These are phyloP conservation scores for Asterella californica DNA, from an alignment of 225 moss, liverwort and hornwort genomes.

Conservation along the genomic window DNA sequence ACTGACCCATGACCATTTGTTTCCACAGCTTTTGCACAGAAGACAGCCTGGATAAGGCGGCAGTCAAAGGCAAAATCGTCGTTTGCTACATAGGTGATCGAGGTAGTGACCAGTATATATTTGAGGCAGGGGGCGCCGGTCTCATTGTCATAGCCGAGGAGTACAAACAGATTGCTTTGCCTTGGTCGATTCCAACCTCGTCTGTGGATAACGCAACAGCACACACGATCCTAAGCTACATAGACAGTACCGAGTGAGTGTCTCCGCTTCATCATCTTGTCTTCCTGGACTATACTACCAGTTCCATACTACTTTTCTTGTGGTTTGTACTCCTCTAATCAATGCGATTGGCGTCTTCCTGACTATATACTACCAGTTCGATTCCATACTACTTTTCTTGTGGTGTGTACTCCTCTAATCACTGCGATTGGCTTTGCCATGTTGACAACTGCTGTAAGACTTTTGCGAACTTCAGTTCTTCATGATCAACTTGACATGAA, in stretches of 20 bases:
- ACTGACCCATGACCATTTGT: not conserved
- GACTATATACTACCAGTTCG: too few species aligned
- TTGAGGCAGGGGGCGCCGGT: conserved; percentile 19
- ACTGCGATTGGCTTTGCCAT: too few species aligned
- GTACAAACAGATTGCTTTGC: not conserved
- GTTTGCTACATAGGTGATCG: not conserved
- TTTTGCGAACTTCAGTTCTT: too few species aligned
- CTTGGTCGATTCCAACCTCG: not conserved
- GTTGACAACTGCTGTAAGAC: too few species aligned
- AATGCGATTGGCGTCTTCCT: too few species aligned
- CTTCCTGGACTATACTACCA: too few species aligned
- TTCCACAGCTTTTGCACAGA: not conserved
- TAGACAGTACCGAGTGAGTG: conserved; percentile 2
- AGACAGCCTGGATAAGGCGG: conserved; percentile 9
- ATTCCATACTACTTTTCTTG: too few species aligned
- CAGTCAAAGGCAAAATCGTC: conserved; percentile 29
- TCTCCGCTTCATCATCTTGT: not conserved
- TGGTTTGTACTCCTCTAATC: too few species aligned
- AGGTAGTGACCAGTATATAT: not conserved
- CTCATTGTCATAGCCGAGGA: conserved; percentile 5
- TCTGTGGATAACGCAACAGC: not conserved
- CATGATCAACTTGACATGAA: too few species aligned
- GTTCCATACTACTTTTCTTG: too few species aligned
- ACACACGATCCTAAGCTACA: conserved; percentile 9
- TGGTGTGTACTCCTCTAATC: too few species aligned